Percentiles rank a stretch among this genome's conserved stretches.
phyloP scores from a whole-genome alignment of 2,329 filamentous ascomycete genomes.

The Fusarium buxicola region DNA sequence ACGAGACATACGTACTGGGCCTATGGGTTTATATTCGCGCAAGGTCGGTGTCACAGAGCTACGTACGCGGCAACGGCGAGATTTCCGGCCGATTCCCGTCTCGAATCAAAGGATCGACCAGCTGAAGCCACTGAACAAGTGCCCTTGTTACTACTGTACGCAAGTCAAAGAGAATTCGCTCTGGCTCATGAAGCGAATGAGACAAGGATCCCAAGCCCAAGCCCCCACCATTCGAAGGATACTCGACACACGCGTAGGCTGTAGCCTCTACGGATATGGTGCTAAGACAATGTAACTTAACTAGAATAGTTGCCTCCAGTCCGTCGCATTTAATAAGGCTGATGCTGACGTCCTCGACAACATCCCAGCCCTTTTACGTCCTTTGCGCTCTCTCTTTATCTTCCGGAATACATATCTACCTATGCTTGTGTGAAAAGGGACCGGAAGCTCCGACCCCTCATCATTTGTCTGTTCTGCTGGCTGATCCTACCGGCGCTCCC shows the following conservation, averaged over 20 bases:
- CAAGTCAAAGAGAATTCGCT: not conserved
- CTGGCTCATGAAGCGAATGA: not conserved
- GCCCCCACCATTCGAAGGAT: constrained; percentile 25
- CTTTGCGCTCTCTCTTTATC: constrained; percentile 8
- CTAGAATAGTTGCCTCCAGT: not conserved
- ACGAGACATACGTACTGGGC: constrained; percentile 9
- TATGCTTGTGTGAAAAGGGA: constrained; percentile 20
- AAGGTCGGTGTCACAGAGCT: constrained; percentile 8
- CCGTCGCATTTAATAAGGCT: constrained; percentile 36
- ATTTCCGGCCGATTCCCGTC: constrained; percentile 10
- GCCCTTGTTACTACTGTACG: no score
- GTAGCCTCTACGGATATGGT: constrained; percentile 25
- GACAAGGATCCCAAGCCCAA: constrained; percentile 8
- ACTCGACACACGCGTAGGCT: constrained; percentile 31
- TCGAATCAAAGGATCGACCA: not conserved
- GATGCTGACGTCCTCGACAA: constrained; percentile 34
- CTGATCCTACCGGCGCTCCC: constrained; percentile 24
- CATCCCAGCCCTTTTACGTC: constrained; percentile 14
- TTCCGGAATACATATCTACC: constrained; percentile 10
- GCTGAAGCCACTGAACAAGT: not conserved
- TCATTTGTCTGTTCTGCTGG: constrained; percentile 20
- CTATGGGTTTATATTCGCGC: constrained; percentile 3
- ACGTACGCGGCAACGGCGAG: not conserved
- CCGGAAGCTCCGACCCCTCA: constrained; percentile 30
- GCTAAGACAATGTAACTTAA: not conserved